Evolutionary conservation across 495 filamentous ascomycete species (phyloP), one percentile per base, ranked within the genome.

Genomic region (Glonium stellatum): DNA sequence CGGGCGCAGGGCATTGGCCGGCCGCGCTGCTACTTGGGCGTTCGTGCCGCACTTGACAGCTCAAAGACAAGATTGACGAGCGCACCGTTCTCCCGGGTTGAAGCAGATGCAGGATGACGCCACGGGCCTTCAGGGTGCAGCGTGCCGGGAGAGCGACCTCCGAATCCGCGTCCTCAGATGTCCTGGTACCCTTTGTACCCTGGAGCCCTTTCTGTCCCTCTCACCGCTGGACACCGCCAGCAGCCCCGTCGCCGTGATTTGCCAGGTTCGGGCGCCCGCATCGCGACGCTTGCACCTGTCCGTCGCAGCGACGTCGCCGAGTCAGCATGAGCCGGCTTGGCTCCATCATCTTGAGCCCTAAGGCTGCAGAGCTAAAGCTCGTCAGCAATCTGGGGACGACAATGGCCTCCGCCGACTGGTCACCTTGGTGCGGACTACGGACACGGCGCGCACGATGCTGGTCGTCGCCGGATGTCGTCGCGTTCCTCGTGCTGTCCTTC

Each of bases 31-130:
- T 51, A 10, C 19, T 55, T 55, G 52, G 52, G 52, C 52, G 52
- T 55, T 55, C 36, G 27, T 18, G 31, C 21, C 31, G 52, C 52
- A 22, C 21, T 55, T 55, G 52, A 55, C 52, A 55, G 52, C 52
- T 55, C 52, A 37, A 55, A 31, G 52, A 55, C 52, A 55, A 55
- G 52, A 55, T 55, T 37, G 36, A 42, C 52, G 52, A 42, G 34
- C 52, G 52, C 52, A 18, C 52, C 52, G 52, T 31, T 42, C 52
- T 55, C 52, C 52, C 52, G 52, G 52, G 18, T 55, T 37, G 6
- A 8, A 55, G 23, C 11, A 31, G 1, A 44, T 51, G 48, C 48
- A 51, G 48, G 19, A 55, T 55, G 52, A 55, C 52, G 52, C 52
- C 31, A 36, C n/a, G n/a, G 52, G 18, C 13, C 10, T 13, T 44